A percentile compares a stretch with the other conserved stretches of the same genome.
Evolutionary conservation across 805 yeast species (phyloP).

Genomic region (Candida peoriensis): DNA sequence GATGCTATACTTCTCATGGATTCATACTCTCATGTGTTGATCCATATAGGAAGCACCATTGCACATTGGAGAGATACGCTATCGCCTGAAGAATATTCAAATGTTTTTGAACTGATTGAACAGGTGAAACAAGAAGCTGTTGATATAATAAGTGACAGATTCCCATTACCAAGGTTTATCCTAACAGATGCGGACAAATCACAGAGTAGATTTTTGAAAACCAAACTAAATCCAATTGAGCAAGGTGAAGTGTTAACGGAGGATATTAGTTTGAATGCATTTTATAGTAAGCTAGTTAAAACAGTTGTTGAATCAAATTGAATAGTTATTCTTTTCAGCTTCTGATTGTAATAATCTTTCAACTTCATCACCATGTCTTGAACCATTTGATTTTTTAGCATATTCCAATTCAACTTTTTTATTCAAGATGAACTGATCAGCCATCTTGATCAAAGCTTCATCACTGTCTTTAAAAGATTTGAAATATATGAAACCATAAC

Average conservation of each 20-base stretch:
- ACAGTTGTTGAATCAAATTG: conserved; percentile 3
- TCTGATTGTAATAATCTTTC: conserved; percentile 69
- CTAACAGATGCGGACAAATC: conserved; percentile 96
- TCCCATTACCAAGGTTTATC: conserved; percentile 93
- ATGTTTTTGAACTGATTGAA: conserved; percentile 73
- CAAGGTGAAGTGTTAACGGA: conserved; percentile 10
- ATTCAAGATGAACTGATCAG: conserved; percentile 67
- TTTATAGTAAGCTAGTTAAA: conserved; percentile 5
- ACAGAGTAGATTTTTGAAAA: conserved; percentile 90
- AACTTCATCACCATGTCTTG: conserved; percentile 69
- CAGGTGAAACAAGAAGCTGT: conserved; percentile 88
- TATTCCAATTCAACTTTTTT: conserved; percentile 55
- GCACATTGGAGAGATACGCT: conserved; percentile 94
- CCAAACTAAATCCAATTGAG: conserved; percentile 76
- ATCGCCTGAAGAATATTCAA: conserved; percentile 76
- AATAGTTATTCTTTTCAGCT: conserved; percentile 42
- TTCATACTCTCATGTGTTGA: conserved; percentile 91
- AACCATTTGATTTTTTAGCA: conserved; percentile 40
- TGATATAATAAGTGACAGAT: conserved; percentile 77
- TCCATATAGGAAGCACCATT: conserved; percentile 86
- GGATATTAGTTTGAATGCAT: conserved; percentile 11
- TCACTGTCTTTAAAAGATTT: conserved; percentile 67
- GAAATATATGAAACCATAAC: conserved; percentile 64
- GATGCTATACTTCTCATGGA: conserved; percentile 82
- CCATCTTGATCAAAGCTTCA: conserved; percentile 60